Conservation (phyloP, 768 basidiomycete species). For the Leccinum broughii region DNA sequence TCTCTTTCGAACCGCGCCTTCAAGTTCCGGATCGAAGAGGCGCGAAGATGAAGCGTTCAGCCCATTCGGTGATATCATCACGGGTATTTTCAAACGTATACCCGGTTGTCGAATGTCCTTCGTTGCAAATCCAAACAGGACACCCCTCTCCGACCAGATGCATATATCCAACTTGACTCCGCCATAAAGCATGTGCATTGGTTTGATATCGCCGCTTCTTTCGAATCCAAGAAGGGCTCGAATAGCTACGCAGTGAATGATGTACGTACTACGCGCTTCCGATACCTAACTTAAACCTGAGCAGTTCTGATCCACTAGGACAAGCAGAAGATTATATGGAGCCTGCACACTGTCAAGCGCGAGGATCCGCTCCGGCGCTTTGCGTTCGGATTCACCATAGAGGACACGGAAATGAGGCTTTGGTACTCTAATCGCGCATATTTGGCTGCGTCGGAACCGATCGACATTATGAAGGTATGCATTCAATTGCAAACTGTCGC, state of each 20-base stretch:
- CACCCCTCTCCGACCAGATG: not conserved
- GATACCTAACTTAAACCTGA: not conserved
- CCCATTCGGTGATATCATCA: not conserved
- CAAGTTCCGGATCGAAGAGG: not conserved
- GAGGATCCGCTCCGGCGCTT: not conserved
- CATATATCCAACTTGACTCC: not conserved
- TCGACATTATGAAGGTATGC: conserved; percentile 1
- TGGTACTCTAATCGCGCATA: conserved; percentile 22
- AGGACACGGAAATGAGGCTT: conserved; percentile 17
- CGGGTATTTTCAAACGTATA: not conserved
- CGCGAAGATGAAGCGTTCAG: not conserved
- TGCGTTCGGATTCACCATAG: not conserved
- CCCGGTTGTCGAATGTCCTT: not conserved
- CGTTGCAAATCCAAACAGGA: not conserved
- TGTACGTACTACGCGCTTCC: not conserved
- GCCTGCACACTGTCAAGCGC: conserved; percentile 9
- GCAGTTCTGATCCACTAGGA: conserved; percentile 6
- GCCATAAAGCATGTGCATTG: not conserved
- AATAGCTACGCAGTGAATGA: not conserved
- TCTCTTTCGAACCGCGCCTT: not conserved
- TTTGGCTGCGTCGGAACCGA: not conserved
- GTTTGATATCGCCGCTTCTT: not conserved
- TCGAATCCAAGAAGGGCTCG: not conserved
- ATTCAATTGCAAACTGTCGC: not conserved
- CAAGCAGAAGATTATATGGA: conserved; percentile 27